Percentiles rank a stretch among this genome's conserved stretches.
Conservation (phyloP, 1,284 basidiomycete genomes). For the Ceratobasidium sp. region DNA sequence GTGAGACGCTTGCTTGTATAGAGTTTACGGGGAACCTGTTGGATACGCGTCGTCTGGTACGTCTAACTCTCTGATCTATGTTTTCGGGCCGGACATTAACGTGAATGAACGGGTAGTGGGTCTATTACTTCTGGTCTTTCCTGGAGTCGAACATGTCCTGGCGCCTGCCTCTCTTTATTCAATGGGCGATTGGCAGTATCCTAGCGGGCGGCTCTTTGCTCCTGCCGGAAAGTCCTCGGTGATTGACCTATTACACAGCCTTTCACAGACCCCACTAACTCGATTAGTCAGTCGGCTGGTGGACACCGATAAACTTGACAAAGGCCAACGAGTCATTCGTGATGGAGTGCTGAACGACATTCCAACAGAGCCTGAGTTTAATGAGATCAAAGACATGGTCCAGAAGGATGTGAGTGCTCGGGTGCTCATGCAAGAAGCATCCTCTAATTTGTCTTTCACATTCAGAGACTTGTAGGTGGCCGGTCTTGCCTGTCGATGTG, state of each 20-base stretch:
- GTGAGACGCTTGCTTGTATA: conserved; percentile 94
- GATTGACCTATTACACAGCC: conserved; percentile 51
- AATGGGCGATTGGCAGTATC: conserved; percentile 89
- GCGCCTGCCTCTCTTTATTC: conserved; percentile 87
- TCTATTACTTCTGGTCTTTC: conserved; percentile 94
- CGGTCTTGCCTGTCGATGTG: conserved; percentile 90
- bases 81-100: not conserved
- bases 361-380: conserved; percentile 86
- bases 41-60: conserved; percentile 96
- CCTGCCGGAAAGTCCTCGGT: conserved; percentile 95
- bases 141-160: conserved; percentile 85
- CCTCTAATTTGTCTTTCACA: not conserved
- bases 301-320: conserved; percentile 87
- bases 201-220: conserved; percentile 87
- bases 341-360: conserved; percentile 84
- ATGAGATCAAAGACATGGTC: conserved; percentile 93
- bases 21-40: conserved; percentile 95
- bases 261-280: not conserved
- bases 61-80: conserved; percentile 56
- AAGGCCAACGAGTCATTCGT: conserved; percentile 91
- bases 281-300: conserved; percentile 82
- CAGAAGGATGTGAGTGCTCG: conserved; percentile 74
- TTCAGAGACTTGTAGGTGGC: conserved; percentile 80
- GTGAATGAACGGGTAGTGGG: conserved; percentile 76
- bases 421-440: not conserved